These are phyloP conservation scores for Calonectria pteridis DNA, from an alignment of 2,329 filamentous ascomycete genomes.

Conservation along the genomic window DNA sequence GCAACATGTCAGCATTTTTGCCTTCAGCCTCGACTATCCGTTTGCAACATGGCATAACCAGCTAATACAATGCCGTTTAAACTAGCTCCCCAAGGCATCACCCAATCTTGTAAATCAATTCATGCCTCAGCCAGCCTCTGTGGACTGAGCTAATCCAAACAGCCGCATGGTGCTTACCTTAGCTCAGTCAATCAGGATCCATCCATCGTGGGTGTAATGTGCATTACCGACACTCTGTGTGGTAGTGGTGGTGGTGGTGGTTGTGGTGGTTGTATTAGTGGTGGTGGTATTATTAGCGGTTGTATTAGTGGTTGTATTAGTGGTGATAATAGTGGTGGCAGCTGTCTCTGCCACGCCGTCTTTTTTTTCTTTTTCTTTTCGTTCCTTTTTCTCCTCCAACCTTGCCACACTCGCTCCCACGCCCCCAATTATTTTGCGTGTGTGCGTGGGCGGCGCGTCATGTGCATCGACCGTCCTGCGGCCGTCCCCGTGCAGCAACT, in stretches of 20 bases:
- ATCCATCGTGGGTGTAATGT: neutral
- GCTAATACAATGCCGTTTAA: slow-evolving; percentile 1
- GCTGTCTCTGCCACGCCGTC: neutral
- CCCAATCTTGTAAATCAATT: neutral
- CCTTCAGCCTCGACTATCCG: neutral
- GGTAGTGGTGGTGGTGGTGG: neutral
- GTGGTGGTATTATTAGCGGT: neutral
- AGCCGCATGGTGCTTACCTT: slow-evolving; percentile 2
- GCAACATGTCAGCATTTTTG: neutral
- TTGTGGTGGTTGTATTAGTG: neutral
- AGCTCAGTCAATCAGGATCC: slow-evolving; percentile 5
- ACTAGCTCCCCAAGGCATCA: slow-evolving; percentile 17
- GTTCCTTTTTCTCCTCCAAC: neutral
- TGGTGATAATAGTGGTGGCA: neutral
- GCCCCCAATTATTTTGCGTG: neutral
- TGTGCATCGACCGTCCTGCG: slow-evolving; percentile 23
- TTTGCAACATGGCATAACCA: neutral
- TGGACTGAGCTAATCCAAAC: neutral
- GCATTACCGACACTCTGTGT: neutral
- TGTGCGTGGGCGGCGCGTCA: slow-evolving; percentile 16
- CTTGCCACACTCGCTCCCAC: neutral
- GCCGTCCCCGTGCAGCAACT: slow-evolving; percentile 25
- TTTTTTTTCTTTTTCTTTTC: neutral
- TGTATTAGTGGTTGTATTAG: neutral
- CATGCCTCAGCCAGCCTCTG: neutral